Evolutionary conservation across 192 early-diverging fungal species (phyloP), one percentile per base, ranked within the genome.

Genomic region (Pilobolus umbonatus): DNA sequence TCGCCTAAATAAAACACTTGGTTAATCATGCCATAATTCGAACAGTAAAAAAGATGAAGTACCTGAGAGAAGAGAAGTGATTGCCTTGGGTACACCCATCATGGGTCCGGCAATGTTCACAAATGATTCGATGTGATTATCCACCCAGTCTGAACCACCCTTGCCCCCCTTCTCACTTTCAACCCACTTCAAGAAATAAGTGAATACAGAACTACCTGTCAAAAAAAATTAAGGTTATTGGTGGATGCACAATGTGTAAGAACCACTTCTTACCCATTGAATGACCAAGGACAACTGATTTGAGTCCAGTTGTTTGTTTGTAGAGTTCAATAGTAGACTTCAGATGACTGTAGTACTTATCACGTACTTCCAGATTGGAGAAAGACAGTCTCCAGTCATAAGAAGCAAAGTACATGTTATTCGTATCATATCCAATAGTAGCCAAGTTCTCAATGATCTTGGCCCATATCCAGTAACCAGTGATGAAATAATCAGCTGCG

Each of bases 381-480:
- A 87, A 86, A 1, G 86, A 81, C 44, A 96, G 68, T 28, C 94
- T 80, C 92, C 93, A 95, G 77, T 95, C 92, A 65, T 95, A 95
- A 0, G 88, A 68, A 0, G 91, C 91, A 38, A 95, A 71, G 25
- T 87, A 72, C 91, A 95, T 91, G 58, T 86, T 90, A 58, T 87
- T 89, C 73, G 73, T 83, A 68, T 95, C 93, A 69, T 92, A 92
- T 28, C 93, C 93, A 45, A 83, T 76, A 0, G 83, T 88, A 0
- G 89, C 90, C 44, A 96, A 57, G 64, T 94, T 96, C 57, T 88
- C 78, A 51, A 92, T 89, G 30, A 80, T 71, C 46, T 88, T 85
- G 45, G 79, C 92, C 89, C 88, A 92, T 15, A 96, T 87, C 93
- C 92, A 95, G 62, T 89, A 88, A n/a, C 90, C 90, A 14, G 88